Percentiles rank a stretch among this genome's conserved stretches.
Evolutionary conservation across 805 yeast species (phyloP).

Genomic region (Suhomyces xylopsoci): DNA sequence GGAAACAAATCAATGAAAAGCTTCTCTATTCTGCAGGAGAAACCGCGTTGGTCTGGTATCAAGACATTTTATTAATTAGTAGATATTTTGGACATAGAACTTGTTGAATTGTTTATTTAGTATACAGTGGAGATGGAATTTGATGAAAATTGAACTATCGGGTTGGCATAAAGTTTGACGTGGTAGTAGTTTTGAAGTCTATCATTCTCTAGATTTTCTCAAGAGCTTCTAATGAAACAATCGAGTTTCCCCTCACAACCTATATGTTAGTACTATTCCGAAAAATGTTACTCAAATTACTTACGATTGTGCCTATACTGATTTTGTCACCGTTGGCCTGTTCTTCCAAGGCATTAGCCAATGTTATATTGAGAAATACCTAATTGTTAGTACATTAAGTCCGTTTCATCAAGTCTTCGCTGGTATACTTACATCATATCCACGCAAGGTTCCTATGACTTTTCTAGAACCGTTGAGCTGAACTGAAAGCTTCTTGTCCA

Average conservation of each 20-base stretch:
- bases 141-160: neutral
- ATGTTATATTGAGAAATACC: constrained; percentile 67
- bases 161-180: neutral
- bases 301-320: constrained; percentile 62
- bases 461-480: constrained; percentile 77
- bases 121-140: neutral
- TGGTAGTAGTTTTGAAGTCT: neutral
- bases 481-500: constrained; percentile 72
- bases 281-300: constrained; percentile 17
- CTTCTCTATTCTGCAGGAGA: neutral
- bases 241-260: constrained; percentile 75
- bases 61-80: neutral
- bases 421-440: constrained; percentile 65
- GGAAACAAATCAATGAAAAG: too few relatives aligned
- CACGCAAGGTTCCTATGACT: constrained; percentile 77
- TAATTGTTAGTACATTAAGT: constrained; percentile 19
- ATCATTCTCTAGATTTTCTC: constrained; percentile 24
- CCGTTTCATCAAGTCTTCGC: neutral
- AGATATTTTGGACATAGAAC: too few relatives aligned
- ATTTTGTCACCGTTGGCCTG: constrained; percentile 46
- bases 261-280: constrained; percentile 17
- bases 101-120: neutral
- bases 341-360: constrained; percentile 70
- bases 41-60: neutral
- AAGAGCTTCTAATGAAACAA: constrained; percentile 62